phyloP scores from a whole-genome alignment of 352 stramenopile species.

The Globisporangium orthogonon region DNA sequence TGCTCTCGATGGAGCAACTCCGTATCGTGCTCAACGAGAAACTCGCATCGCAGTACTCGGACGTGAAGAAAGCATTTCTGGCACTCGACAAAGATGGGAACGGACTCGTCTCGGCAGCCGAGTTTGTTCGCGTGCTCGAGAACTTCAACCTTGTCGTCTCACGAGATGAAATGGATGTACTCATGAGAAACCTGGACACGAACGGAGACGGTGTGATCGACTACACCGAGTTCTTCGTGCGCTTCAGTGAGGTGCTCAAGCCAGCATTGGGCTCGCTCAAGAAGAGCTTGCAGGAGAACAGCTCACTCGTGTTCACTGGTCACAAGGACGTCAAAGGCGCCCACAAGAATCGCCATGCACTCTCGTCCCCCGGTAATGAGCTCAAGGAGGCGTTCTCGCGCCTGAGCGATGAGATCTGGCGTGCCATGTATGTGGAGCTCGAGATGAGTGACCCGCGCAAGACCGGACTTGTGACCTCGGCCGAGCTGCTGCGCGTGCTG shows the following conservation, averaged over 20 bases:
- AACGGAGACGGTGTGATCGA: conserved; percentile 40
- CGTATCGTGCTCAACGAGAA: conserved; percentile 56
- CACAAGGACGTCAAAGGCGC: conserved; percentile 43
- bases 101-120: conserved; percentile 29
- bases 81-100: conserved; percentile 35
- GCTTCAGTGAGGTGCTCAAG: conserved; percentile 49
- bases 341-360: conserved; percentile 47
- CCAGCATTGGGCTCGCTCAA: conserved; percentile 20
- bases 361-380: conserved; percentile 59
- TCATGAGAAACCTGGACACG: conserved; percentile 29
- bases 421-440: conserved; percentile 59
- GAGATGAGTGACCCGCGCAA: conserved; percentile 51
- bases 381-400: conserved; percentile 69
- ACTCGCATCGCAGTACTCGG: conserved; percentile 28
- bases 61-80: conserved; percentile 44
- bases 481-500: conserved; percentile 57
- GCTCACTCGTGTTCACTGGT: conserved; percentile 47
- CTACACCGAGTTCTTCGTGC: conserved; percentile 54
- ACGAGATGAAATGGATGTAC: conserved; percentile 26
- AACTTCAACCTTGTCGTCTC: conserved; percentile 41
- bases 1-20: conserved; percentile 47
- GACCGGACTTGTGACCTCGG: conserved; percentile 48
- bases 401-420: conserved; percentile 47
- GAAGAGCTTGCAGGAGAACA: conserved; percentile 46
- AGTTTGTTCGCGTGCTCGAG: conserved; percentile 45